Percentiles rank a stretch among this genome's conserved stretches.
Conservation (phyloP, 2,329 filamentous ascomycete genomes). For the Stachybotrys chlorohalonatus region DNA sequence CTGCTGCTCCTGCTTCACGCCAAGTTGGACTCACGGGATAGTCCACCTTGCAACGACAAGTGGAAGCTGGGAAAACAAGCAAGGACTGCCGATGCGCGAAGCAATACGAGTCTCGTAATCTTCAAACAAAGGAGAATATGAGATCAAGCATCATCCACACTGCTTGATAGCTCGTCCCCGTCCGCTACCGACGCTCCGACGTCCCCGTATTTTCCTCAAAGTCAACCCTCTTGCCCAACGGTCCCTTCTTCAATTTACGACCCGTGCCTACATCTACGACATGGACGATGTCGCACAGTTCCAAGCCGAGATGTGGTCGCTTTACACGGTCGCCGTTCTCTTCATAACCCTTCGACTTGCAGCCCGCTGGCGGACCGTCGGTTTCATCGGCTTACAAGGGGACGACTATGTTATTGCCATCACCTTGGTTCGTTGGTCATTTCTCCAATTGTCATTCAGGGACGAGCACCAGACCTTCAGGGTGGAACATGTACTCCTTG, state of each 20-base stretch:
- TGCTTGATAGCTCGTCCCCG: background rate
- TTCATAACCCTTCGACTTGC: conserved; percentile 36
- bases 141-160: background rate
- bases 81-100: background rate
- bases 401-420: conserved; percentile 46
- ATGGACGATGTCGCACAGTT: conserved; percentile 1
- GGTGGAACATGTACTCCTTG: too few species aligned
- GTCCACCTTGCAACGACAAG: background rate
- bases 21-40: background rate
- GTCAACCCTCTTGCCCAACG: background rate
- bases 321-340: conserved; percentile 35
- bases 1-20: background rate
- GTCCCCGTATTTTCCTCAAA: background rate
- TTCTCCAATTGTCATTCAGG: background rate
- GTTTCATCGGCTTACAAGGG: conserved; percentile 31
- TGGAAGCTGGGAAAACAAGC: background rate
- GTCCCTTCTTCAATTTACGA: background rate
- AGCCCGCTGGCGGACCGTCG: conserved; percentile 32
- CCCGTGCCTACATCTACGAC: background rate
- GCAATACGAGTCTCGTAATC: background rate
- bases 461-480: background rate
- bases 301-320: conserved; percentile 14
- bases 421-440: conserved; percentile 29
- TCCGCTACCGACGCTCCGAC: background rate
- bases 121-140: background rate